These are phyloP conservation scores for Apophysomyces variabilis DNA, from an alignment of 371 early-diverging fungal genomes.

Conservation along the genomic window DNA sequence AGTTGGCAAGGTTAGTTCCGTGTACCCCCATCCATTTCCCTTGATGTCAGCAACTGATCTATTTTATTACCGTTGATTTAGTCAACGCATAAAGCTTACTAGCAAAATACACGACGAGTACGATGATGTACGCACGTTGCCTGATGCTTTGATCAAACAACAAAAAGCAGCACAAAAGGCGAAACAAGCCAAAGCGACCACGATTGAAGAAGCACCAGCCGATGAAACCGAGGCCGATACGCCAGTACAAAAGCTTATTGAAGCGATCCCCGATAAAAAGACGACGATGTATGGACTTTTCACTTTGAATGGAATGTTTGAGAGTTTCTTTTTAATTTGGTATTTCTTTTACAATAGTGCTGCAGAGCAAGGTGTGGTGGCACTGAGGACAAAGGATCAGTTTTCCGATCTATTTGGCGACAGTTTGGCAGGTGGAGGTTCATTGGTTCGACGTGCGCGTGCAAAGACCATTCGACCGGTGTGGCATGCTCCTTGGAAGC, in stretches of 20 bases:
- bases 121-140: slow-evolving; percentile 66
- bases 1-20: slow-evolving; percentile 51
- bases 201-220: slow-evolving; percentile 44
- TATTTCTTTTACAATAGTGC: slow-evolving; percentile 20
- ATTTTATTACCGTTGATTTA: slow-evolving; percentile 16
- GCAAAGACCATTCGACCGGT: slow-evolving; percentile 69
- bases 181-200: slow-evolving; percentile 39
- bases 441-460: slow-evolving; percentile 63
- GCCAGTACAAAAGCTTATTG: slow-evolving; percentile 44
- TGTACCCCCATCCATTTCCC: not conserved
- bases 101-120: slow-evolving; percentile 81
- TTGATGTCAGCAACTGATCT: no score
- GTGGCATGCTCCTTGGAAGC: slow-evolving; percentile 99
- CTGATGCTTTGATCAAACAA: slow-evolving; percentile 61
- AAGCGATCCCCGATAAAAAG: slow-evolving; percentile 45
- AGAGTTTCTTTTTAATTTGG: not conserved
- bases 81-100: slow-evolving; percentile 74
- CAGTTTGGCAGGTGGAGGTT: slow-evolving; percentile 52
- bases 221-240: slow-evolving; percentile 26
- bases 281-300: not conserved
- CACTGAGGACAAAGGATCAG: slow-evolving; percentile 50
- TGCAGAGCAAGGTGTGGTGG: slow-evolving; percentile 46
- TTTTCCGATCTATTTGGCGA: slow-evolving; percentile 55
- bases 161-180: slow-evolving; percentile 60
- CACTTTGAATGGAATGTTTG: not conserved